Percentiles rank a stretch among this genome's conserved stretches.
phyloP scores from a whole-genome alignment of 768 basidiomycete genomes.

The Boletus rufocinnamomeus region DNA sequence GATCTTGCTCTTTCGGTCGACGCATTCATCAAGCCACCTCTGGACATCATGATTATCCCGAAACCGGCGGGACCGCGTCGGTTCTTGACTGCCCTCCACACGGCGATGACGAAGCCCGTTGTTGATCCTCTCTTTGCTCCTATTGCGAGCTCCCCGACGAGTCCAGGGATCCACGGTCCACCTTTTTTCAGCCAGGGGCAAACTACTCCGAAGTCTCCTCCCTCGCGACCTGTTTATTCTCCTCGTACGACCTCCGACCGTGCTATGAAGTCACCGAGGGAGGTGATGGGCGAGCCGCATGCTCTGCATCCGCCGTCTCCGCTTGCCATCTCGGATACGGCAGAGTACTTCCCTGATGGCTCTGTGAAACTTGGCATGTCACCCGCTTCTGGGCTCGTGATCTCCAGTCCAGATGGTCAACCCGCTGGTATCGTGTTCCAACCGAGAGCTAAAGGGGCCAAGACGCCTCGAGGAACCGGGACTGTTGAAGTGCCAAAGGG shows the following conservation, averaged over 20 bases:
- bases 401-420: conserved; percentile 91
- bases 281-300: conserved; percentile 40
- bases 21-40: conserved; percentile 48
- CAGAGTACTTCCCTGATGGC: conserved; percentile 66
- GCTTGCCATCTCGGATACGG: conserved; percentile 63
- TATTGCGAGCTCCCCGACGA: conserved; percentile 90
- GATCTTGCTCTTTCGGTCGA: conserved; percentile 46
- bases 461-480: conserved; percentile 30
- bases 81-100: conserved; percentile 89
- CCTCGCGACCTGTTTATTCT: conserved; percentile 42
- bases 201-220: conserved; percentile 44
- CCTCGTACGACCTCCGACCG: conserved; percentile 65
- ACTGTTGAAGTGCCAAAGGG: conserved; percentile 52
- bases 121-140: conserved; percentile 92
- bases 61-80: conserved; percentile 96
- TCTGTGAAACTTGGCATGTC: conserved; percentile 73
- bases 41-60: conserved; percentile 95
- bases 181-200: conserved; percentile 43
- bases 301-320: conserved; percentile 65
- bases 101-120: conserved; percentile 79
- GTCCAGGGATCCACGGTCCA: conserved; percentile 59
- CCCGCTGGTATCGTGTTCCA: conserved; percentile 97
- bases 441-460: conserved; percentile 55
- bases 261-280: conserved; percentile 56
- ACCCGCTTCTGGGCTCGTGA: conserved; percentile 82